Base-by-base conservation (phyloP, 1,139 yeast species). In the Kluyveromyces sp. region DNA sequence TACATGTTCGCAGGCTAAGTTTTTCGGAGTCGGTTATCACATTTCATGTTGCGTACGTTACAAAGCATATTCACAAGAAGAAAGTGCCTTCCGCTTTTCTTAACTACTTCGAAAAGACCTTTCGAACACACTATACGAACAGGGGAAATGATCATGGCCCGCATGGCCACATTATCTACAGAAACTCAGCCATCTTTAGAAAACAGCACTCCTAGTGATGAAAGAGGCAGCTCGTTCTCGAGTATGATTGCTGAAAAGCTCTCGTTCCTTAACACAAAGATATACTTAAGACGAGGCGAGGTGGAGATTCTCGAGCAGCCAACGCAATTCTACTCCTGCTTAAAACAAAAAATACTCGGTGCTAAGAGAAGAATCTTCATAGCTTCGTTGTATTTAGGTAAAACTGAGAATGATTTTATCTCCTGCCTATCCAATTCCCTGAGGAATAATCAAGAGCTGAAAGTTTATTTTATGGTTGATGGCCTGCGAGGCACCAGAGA, bases 401-500 rank as follows among this genome's bases (percentile, higher is more conserved):
- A 81, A 54, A 63, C 78, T 2, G 95, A 92, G 61, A 68, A 74
- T 40, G 97, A 89, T 49, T 71, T 92, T 28, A 68, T 84, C 16
- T 70, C 71, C n/a, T 74, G 80, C 49, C 50, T 86, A 3, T 71
- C 73, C 13, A 61, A 65, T 3, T 92, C 96, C 0, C 65, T 92
- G 52, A 55, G 61, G 2, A 59, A 61, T 2, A 86, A 84, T 51
- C 75, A 78, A 1, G 66, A 77, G 22, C 69, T 92, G 46, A 73
- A 75, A 50, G 84, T 94, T 1, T 77, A 75, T 48, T 79, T 94
- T 28, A 69, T 92, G 43, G 74, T 92, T 3, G 99, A 92, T 65
- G 95, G 92, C 8, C 71, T 92, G 42, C 67, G 99, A 53, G 96
- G 96, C 0, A 92, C 98, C 0, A 72, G 99, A 51, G 98, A 92